Base-by-base conservation (phyloP, 2,329 filamentous ascomycete species). In the Chrysosporium queenslandicum region DNA sequence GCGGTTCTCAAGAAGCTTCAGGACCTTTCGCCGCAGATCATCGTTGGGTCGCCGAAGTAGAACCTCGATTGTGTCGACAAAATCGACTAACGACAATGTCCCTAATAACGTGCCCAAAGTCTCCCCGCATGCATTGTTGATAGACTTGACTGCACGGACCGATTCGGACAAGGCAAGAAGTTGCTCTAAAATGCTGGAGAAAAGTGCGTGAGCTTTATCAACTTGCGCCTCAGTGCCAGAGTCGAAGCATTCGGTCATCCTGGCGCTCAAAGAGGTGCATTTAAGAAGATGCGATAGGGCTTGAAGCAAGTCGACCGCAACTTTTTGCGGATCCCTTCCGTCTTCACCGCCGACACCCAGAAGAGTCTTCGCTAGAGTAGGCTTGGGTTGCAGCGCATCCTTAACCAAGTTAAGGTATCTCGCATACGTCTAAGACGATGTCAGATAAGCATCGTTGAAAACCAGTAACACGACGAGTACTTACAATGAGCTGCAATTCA, bases 1-100 rank as follows among this genome's bases (percentile, higher is more conserved):
- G 39, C 91, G 85, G 50, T 82, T 75, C 63, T 94, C 87, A 18
- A 98, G 78, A 1, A 91, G 86, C 54, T 78, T 83, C 56, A 91
- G 79, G 46, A 89, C 87, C 70, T 87, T 90, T 58, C 85, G 82
- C 1, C 86, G 85, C 47, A 91, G 75, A 46, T 86, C 80, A 59
- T 87, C 77, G 58, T 88, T 83, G 4, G 86, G 81, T 46, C 84
- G 80, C 58, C 86, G 80, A 32, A 97, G 80, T 27, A 98, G 76
- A 25, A 82, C 80, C 64, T 94, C 87, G 37, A 94, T 85, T 8
- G 89, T 86, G 65, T 87, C 87, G 66, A 97, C 82, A 67, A 97
- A 92, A 68, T 96, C 88, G 49, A 82, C 77, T 2, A 91, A 89
- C 0, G 90, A 91, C 39, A 95, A 76, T 5, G 96, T 78, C 57